phyloP scores from a whole-genome alignment of 495 filamentous ascomycete species.

The Penicillium verhagenii region DNA sequence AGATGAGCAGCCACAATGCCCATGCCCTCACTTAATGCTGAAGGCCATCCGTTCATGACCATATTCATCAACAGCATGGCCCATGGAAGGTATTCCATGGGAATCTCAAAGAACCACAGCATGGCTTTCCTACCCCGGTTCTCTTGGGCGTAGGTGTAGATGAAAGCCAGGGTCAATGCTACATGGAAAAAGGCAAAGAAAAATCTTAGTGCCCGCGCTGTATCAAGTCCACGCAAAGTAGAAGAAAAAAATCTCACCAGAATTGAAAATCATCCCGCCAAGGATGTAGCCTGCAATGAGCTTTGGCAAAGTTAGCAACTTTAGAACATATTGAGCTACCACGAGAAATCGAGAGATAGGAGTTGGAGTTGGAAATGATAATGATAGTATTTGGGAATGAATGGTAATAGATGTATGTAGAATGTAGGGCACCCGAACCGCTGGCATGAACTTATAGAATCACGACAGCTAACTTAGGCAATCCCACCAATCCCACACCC shows the following conservation, averaged over 20 bases:
- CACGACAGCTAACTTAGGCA: constrained; percentile 74
- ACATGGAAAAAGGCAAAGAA: background rate
- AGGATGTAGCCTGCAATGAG: constrained; percentile 50
- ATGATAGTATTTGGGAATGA: constrained; percentile 24
- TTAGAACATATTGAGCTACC: constrained; percentile 20
- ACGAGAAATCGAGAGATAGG: constrained; percentile 11
- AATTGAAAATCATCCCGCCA: constrained; percentile 53
- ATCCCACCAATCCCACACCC: constrained; percentile 89
- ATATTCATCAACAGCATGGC: constrained; percentile 70
- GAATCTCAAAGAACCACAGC: constrained; percentile 77
- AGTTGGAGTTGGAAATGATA: constrained; percentile 3
- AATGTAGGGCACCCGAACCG: constrained; percentile 92
- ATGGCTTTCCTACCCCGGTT: constrained; percentile 67
- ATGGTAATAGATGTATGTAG: constrained; percentile 26
- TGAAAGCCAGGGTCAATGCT: constrained; percentile 74
- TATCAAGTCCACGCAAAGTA: constrained; percentile 5
- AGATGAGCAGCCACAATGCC: constrained; percentile 81
- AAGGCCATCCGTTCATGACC: constrained; percentile 49
- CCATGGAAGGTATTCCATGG: constrained; percentile 70
- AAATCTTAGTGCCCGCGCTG: constrained; percentile 8
- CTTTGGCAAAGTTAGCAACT: constrained; percentile 37
- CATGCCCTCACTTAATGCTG: constrained; percentile 54
- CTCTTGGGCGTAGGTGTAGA: constrained; percentile 80
- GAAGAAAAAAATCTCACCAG: constrained; percentile 47
- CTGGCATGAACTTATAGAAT: constrained; percentile 62